Evolutionary conservation across 371 early-diverging fungal species (phyloP).

Genomic region (Apophysomyces trapeziformis): DNA sequence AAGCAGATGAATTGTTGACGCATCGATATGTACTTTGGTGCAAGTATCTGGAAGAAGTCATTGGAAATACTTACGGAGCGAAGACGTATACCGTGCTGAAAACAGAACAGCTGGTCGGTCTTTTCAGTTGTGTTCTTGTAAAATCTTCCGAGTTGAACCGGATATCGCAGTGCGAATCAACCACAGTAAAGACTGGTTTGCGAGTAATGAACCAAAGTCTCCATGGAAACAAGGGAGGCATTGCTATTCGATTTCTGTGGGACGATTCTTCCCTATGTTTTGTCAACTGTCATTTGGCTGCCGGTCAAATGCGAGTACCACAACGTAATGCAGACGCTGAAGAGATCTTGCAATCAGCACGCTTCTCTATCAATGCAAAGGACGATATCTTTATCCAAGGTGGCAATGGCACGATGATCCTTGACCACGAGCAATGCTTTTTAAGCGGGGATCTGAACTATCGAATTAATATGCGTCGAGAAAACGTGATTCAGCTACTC

Average conservation of each 20-base stretch:
- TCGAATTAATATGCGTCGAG: constrained; percentile 61
- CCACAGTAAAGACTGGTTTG: constrained; percentile 80
- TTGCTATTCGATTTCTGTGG: constrained; percentile 75
- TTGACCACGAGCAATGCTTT: constrained; percentile 81
- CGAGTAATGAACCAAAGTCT: constrained; percentile 61
- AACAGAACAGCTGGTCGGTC: constrained; percentile 80
- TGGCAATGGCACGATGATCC: constrained; percentile 68
- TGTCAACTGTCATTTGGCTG: constrained; percentile 87
- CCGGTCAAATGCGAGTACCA: constrained; percentile 74
- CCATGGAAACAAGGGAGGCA: constrained; percentile 93
- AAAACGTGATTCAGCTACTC: constrained; percentile 57
- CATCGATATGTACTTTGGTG: constrained; percentile 74
- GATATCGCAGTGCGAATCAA: constrained; percentile 29
- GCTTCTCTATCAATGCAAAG: constrained; percentile 47
- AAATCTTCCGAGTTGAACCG: constrained; percentile 42
- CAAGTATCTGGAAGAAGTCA: constrained; percentile 61
- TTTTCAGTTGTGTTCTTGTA: constrained; percentile 78
- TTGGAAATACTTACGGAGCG: constrained; percentile 51
- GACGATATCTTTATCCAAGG: constrained; percentile 53
- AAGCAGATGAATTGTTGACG: constrained; percentile 58
- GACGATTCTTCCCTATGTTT: constrained; percentile 85
- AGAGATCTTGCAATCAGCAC: constrained; percentile 70
- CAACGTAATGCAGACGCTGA: constrained; percentile 80
- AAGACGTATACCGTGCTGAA: constrained; percentile 67
- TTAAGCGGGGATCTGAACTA: constrained; percentile 88